phyloP scores from a whole-genome alignment of 176 grass and related monocot genomes.

The Saccharum spontaneum region DNA sequence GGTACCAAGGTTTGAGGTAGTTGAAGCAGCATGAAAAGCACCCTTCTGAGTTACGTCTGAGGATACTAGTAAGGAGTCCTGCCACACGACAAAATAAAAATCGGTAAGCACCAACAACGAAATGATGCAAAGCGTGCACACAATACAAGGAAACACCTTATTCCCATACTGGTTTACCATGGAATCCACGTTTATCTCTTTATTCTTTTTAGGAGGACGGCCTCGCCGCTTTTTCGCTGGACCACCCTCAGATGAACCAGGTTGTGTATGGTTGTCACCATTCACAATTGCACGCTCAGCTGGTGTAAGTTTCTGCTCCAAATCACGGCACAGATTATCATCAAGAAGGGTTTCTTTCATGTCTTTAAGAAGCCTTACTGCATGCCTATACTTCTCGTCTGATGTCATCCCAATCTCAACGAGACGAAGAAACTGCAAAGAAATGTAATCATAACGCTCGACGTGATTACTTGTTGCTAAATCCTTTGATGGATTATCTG shows the following conservation, averaged over 20 bases:
- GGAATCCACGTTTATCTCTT: constrained; percentile 56
- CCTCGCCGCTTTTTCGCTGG: constrained; percentile 59
- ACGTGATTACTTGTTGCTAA: constrained; percentile 42
- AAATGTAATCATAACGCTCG: constrained; percentile 68
- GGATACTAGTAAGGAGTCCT: constrained; percentile 58
- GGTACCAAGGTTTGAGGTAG: constrained; percentile 65
- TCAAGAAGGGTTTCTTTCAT: constrained; percentile 65
- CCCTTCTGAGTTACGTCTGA: constrained; percentile 49
- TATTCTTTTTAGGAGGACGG: constrained; percentile 74
- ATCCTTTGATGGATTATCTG: constrained; percentile 59
- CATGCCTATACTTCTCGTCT: constrained; percentile 63
- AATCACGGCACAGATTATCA: constrained; percentile 61
- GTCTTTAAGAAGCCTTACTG: constrained; percentile 49
- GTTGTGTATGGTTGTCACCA: constrained; percentile 52
- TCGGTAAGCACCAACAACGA: constrained; percentile 20
- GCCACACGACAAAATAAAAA: not conserved
- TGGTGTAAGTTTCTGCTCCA: constrained; percentile 62
- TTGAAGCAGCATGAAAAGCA: constrained; percentile 59
- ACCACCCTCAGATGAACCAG: constrained; percentile 53
- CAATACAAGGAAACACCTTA: constrained; percentile 21
- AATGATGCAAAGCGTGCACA: not conserved
- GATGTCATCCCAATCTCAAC: constrained; percentile 64
- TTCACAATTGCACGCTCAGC: constrained; percentile 41
- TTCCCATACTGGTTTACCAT: constrained; percentile 46
- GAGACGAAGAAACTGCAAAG: constrained; percentile 70